Conservation (phyloP, 768 basidiomycete species). For the Mycena vitilis region DNA sequence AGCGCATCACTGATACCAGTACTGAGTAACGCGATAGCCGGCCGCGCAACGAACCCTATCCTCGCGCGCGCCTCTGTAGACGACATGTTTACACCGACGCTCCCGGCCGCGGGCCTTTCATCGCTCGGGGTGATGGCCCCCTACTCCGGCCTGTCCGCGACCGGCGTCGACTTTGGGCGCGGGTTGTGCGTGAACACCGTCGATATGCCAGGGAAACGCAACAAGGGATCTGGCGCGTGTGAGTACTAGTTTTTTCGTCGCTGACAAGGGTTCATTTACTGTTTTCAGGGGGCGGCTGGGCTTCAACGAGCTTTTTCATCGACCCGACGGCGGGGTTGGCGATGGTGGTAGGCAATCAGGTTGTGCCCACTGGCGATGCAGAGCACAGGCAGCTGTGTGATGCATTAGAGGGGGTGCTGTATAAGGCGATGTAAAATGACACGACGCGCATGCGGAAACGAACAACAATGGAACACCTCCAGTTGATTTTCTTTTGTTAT, state of each 20-base stretch:
- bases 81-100: constrained; percentile 16
- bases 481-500: too few relatives aligned
- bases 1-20: neutral
- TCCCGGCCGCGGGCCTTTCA: constrained; percentile 8
- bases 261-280: too few relatives aligned
- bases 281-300: constrained; percentile 47
- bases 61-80: constrained; percentile 19
- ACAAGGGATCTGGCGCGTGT: neutral
- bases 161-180: constrained; percentile 9
- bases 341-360: constrained; percentile 11
- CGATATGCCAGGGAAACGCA: neutral
- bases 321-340: constrained; percentile 40
- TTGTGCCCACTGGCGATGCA: constrained; percentile 6
- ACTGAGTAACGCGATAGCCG: neutral
- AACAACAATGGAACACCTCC: too few relatives aligned
- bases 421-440: too few relatives aligned
- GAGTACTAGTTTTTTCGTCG: neutral
- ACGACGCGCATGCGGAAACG: too few relatives aligned
- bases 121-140: neutral
- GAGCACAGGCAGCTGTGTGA: neutral
- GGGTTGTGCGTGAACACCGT: constrained; percentile 15
- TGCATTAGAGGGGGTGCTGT: too few relatives aligned
- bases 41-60: constrained; percentile 18
- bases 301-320: constrained; percentile 46
- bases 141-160: constrained; percentile 1